phyloP scores from a whole-genome alignment of 768 basidiomycete genomes.

The Megacollybia marginata region DNA sequence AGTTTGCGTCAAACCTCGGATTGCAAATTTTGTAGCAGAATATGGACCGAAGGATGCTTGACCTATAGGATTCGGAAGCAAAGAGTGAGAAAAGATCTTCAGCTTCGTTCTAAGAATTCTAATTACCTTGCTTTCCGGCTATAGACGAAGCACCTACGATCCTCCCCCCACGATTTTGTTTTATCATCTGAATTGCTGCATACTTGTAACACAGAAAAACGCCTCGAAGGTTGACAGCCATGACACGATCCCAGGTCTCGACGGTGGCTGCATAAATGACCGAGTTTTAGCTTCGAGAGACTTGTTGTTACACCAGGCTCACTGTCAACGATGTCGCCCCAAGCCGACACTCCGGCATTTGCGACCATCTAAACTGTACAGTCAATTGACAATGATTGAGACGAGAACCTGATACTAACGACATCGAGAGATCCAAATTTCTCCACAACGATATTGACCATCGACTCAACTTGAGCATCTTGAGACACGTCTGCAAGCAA shows the following conservation, averaged over 20 bases:
- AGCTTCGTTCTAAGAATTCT: not conserved
- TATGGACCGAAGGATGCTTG: slow-evolving; percentile 14
- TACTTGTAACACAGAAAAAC: too few species aligned
- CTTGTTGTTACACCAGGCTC: not conserved
- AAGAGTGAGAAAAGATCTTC: too few species aligned
- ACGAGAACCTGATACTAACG: slow-evolving; percentile 10
- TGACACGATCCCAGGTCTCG: slow-evolving; percentile 15
- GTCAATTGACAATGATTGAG: not conserved
- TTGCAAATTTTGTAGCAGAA: slow-evolving; percentile 29
- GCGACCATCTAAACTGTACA: slow-evolving; percentile 13
- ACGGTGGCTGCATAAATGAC: not conserved
- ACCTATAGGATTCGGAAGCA: not conserved
- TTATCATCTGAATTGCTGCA: slow-evolving; percentile 27
- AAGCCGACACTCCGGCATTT: slow-evolving; percentile 12
- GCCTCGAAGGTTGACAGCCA: slow-evolving; percentile 22
- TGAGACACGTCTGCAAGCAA: slow-evolving; percentile 20
- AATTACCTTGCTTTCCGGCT: slow-evolving; percentile 11
- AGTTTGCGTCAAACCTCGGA: slow-evolving; percentile 31
- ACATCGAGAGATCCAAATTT: slow-evolving; percentile 22
- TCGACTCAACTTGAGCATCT: slow-evolving; percentile 19
- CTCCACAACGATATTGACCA: slow-evolving; percentile 18
- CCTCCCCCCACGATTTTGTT: slow-evolving; percentile 27
- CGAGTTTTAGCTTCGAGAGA: not conserved
- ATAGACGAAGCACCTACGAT: slow-evolving; percentile 22
- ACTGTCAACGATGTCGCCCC: not conserved